phyloP scores from a whole-genome alignment of 2,329 filamentous ascomycete genomes.

The Chaetomium olivaceum region DNA sequence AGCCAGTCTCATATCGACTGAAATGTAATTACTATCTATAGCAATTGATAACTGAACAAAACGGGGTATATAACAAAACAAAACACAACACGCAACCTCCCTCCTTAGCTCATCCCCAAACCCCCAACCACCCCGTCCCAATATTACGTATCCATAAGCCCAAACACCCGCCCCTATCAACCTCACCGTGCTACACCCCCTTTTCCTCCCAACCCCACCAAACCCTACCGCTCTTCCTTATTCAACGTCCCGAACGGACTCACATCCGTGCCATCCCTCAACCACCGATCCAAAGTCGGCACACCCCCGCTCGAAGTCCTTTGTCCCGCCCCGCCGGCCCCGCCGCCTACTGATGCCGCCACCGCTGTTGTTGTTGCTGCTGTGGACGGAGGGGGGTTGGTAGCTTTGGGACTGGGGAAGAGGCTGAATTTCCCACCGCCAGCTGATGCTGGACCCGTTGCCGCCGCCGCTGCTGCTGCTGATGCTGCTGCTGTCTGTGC shows the following conservation, averaged over 20 bases:
- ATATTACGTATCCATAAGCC: background rate
- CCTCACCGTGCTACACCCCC: background rate
- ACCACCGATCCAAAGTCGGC: conserved; percentile 39
- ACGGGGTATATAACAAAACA: background rate
- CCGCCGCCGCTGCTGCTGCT: conserved; percentile 14
- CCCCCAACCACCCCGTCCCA: background rate
- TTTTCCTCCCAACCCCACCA: background rate
- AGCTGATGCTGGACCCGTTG: background rate
- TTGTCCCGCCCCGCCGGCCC: background rate
- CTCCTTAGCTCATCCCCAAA: background rate
- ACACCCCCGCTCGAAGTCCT: conserved; percentile 17
- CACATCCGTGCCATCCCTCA: conserved; percentile 38
- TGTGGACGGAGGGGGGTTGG: background rate
- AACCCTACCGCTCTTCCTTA: background rate
- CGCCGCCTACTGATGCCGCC: background rate
- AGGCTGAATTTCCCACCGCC: conserved; percentile 31
- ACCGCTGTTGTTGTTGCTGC: background rate
- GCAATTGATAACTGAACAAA: background rate
- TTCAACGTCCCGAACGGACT: conserved; percentile 40
- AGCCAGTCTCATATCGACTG: too few relatives aligned
- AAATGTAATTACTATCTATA: background rate
- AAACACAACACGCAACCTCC: background rate
- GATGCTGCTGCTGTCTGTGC: background rate
- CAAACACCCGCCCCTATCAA: background rate
- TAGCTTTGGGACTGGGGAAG: conserved; percentile 29